Conservation (phyloP, 352 stramenopile species). For the Blastocystis sp. region DNA sequence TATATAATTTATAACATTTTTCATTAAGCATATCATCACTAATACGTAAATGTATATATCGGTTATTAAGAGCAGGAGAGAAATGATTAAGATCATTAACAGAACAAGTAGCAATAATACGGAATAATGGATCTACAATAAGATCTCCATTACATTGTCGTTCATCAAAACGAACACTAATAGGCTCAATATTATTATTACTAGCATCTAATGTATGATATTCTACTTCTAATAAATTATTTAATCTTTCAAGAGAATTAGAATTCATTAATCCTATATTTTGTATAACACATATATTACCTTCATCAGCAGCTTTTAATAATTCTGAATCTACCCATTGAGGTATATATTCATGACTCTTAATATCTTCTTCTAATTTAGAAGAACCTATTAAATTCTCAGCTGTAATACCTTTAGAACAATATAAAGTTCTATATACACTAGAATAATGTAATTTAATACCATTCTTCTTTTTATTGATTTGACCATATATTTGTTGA, state of each 20-base stretch:
- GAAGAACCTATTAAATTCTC: too few relatives aligned
- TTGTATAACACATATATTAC: not conserved
- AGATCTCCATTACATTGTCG: not conserved
- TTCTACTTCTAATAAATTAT: constrained; percentile 4
- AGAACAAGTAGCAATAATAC: constrained; percentile 15
- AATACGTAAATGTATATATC: too few relatives aligned
- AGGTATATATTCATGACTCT: too few relatives aligned
- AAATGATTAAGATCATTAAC: constrained; percentile 12
- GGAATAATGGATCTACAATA: not conserved
- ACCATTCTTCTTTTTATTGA: too few relatives aligned
- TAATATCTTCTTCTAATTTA: too few relatives aligned
- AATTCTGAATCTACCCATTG: not conserved
- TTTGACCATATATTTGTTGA: too few relatives aligned
- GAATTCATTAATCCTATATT: constrained; percentile 6
- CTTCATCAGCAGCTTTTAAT: not conserved
- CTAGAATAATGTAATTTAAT: too few relatives aligned
- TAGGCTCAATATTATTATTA: not conserved
- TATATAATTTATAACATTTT: too few relatives aligned
- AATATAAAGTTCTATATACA: too few relatives aligned
- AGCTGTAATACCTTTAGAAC: too few relatives aligned
- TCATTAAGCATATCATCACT: too few relatives aligned
- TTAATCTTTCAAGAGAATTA: constrained; percentile 1
- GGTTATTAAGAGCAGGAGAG: constrained; percentile 13
- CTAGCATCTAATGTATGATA: too few relatives aligned
- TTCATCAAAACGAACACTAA: constrained; percentile 3